Percentiles rank a stretch among this genome's conserved stretches.
Conservation (phyloP, 805 yeast genomes). For the Candida parachauliodes region DNA sequence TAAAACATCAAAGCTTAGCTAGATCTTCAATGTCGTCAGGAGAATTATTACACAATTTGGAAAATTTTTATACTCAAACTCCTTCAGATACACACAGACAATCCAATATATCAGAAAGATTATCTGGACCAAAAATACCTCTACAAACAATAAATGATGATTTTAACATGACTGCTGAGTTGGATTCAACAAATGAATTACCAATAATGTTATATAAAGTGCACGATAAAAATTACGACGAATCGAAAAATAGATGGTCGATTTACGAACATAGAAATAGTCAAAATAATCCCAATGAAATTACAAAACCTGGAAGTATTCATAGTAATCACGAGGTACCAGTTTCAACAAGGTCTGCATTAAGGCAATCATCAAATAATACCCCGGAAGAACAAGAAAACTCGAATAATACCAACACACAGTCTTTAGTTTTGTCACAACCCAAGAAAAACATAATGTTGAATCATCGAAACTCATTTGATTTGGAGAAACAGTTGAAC, state of each 20-base stretch:
- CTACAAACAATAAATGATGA: not conserved
- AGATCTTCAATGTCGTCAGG: constrained; percentile 26
- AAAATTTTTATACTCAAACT: constrained; percentile 6
- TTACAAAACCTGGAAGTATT: constrained; percentile 1
- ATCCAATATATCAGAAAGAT: not conserved
- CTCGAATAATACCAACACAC: not conserved
- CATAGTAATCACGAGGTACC: not conserved
- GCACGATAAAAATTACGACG: constrained; percentile 23
- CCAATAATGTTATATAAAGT: constrained; percentile 30
- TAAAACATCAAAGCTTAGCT: constrained; percentile 9
- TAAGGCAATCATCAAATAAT: not conserved
- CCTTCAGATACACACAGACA: constrained; percentile 1
- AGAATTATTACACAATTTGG: constrained; percentile 24
- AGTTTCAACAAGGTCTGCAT: not conserved
- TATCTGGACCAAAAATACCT: not conserved
- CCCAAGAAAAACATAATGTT: constrained; percentile 4
- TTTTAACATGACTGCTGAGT: constrained; percentile 23
- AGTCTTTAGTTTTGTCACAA: constrained; percentile 6
- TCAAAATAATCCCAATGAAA: not conserved
- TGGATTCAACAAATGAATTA: constrained; percentile 23
- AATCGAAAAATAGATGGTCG: constrained; percentile 22
- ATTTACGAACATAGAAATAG: constrained; percentile 18
- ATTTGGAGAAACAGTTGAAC: constrained; percentile 3
- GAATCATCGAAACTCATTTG: not conserved
- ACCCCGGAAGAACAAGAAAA: not conserved